phyloP scores from a whole-genome alignment of 2,329 filamentous ascomycete species.

The Alternaria ventricosa region DNA sequence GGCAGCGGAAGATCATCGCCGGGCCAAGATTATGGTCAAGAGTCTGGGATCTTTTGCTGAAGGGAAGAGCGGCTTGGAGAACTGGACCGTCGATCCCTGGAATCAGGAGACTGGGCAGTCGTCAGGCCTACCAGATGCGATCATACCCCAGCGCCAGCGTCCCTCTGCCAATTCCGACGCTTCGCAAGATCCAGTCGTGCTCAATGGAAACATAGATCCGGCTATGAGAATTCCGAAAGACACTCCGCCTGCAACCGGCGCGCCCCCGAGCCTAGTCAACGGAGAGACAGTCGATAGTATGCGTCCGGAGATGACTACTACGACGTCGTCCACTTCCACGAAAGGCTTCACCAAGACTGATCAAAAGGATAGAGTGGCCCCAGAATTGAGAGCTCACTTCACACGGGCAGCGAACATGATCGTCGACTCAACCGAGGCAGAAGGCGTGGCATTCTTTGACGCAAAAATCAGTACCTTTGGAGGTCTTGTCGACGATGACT shows the following conservation, averaged over 20 bases:
- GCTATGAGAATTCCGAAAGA: conserved; percentile 23
- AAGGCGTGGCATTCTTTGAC: conserved; percentile 49
- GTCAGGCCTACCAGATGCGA: conserved; percentile 17
- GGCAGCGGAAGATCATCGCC: conserved; percentile 59
- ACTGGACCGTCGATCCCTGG: conserved; percentile 44
- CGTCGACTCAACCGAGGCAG: conserved; percentile 46
- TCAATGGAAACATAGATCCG: conserved; percentile 31
- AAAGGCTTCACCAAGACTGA: conserved; percentile 20
- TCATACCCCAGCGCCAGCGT: conserved; percentile 26
- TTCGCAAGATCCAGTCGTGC: conserved; percentile 20
- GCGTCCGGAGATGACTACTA: conserved; percentile 25
- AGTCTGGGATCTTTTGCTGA: conserved; percentile 48
- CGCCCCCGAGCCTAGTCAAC: conserved; percentile 26
- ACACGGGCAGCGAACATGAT: conserved; percentile 48
- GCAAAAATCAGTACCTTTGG: conserved; percentile 48
- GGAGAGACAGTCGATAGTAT: conserved; percentile 25
- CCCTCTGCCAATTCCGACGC: conserved; percentile 21
- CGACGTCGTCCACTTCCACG: conserved; percentile 31
- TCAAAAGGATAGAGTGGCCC: conserved; percentile 31
- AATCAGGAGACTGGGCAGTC: conserved; percentile 27
- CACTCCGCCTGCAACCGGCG: conserved; percentile 21
- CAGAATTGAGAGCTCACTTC: conserved; percentile 45
- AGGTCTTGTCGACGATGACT: conserved; percentile 46
- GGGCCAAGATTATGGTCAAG: conserved; percentile 61
- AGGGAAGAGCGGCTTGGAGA: conserved; percentile 43